Base-by-base conservation (phyloP, 2,329 filamentous ascomycete genomes). In the Pseudogymnoascus sp. region DNA sequence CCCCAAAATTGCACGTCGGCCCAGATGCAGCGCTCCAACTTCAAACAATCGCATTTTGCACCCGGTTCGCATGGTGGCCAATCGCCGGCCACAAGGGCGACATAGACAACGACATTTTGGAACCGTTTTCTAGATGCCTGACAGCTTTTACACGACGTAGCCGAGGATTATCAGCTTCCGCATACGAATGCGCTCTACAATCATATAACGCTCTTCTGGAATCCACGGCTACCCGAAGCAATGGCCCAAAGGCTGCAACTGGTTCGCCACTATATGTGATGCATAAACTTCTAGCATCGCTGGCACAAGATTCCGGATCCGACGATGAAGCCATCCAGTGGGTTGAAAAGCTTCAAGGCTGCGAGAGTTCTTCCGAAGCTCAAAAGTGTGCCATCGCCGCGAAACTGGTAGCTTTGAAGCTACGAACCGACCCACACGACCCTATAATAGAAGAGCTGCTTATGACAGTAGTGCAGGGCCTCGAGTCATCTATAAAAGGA, bases 41-140 rank as follows among this genome's bases (percentile, higher is more conserved):
- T 0, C 88, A 92, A 66, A 74, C 78, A 1, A 71, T 89, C 1
- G 87, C 85, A 8, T 78, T 92, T 38, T 77, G 79, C 22, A 76
- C 81, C 6, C 81, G 87, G 30, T 72, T 86, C n/a, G 74, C 77
- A 41, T 89, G 85, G 81, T 91, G 88, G 87, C 76, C 73, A 41
- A 68, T 90, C 62, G 81, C 81, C 6, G 77, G 79, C 1, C 86
- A 89, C 67, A 71, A 80, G 62, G 81, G 81, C 1, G 80, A 87
- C 62, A 70, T 81, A 4, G 81, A 85, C 36, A 85, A 84, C 61
- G 87, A 91, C 12, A 72, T 92, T 6, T 68, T 87, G n/a, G 77
- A 82, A 1, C 87, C 88, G 0, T 81, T 90, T 57, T 78, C 81
- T 0, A 83, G 82, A 59, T 91, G 85, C 65, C 67, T 89, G 16